phyloP scores from a whole-genome alignment of 164 flowering plant species.

The Paratinospora sagittata region DNA sequence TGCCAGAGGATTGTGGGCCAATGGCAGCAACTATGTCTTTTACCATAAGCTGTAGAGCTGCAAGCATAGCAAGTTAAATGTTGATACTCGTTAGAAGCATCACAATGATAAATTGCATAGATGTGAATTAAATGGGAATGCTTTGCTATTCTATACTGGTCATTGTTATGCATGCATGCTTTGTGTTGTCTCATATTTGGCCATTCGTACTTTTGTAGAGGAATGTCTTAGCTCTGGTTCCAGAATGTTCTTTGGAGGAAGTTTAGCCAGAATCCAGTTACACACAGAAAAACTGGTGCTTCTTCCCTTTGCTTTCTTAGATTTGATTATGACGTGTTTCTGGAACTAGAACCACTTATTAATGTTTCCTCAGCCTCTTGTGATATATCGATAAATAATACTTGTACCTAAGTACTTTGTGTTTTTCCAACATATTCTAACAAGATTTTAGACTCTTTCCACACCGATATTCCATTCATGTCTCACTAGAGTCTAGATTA shows the following conservation, averaged over 20 bases:
- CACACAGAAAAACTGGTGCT: not conserved
- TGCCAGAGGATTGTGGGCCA: slow-evolving; percentile 89
- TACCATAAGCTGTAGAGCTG: slow-evolving; percentile 75
- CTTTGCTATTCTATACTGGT: not conserved
- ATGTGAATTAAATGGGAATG: not conserved
- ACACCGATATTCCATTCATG: too few species aligned
- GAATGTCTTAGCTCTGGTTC: not conserved
- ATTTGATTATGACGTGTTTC: too few species aligned
- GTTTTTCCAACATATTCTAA: too few species aligned
- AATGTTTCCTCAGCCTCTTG: too few species aligned
- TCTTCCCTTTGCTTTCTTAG: too few species aligned
- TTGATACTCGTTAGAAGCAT: not conserved
- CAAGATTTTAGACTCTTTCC: too few species aligned
- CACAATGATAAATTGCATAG: not conserved
- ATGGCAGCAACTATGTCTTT: slow-evolving; percentile 65
- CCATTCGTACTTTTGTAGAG: not conserved
- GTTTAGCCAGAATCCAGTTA: not conserved
- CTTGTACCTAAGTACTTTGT: too few species aligned
- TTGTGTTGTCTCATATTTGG: not conserved
- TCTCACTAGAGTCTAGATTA: too few species aligned
- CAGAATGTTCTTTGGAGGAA: not conserved
- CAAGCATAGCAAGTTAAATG: slow-evolving; percentile 14
- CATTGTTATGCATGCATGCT: not conserved
- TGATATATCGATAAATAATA: too few species aligned
- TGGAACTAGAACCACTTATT: too few species aligned